Conservation (phyloP, 768 basidiomycete species). For the Mycena galericulata region DNA sequence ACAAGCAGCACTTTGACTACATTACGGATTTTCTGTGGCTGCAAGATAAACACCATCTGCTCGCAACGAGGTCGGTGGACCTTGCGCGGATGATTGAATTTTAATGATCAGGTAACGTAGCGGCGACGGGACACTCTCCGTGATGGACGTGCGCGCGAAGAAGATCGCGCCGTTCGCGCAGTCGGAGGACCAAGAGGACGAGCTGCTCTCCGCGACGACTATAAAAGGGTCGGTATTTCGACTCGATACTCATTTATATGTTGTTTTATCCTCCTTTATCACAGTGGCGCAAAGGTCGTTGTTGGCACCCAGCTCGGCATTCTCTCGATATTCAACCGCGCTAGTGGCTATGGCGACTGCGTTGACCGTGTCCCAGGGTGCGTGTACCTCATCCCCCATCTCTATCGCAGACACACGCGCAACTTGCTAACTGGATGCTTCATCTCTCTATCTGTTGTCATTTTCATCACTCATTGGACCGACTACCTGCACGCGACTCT, state of each 20-base stretch:
- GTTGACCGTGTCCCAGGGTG: slow-evolving; percentile 92
- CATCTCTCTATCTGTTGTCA: background rate
- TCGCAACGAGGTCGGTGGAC: slow-evolving; percentile 82
- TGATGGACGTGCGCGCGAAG: slow-evolving; percentile 90
- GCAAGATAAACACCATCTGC: slow-evolving; percentile 84
- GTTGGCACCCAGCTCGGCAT: slow-evolving; percentile 94
- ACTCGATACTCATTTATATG: slow-evolving; percentile 22
- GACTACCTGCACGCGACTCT: too few relatives aligned
- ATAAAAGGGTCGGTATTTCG: slow-evolving; percentile 76
- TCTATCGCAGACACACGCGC: background rate
- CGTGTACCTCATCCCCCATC: slow-evolving; percentile 40
- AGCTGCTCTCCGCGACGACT: slow-evolving; percentile 85
- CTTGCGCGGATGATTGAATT: background rate
- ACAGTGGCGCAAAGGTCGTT: slow-evolving; percentile 81
- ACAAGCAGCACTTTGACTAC: slow-evolving; percentile 93
- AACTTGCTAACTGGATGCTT: too few relatives aligned
- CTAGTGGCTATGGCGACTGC: slow-evolving; percentile 91
- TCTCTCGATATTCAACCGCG: slow-evolving; percentile 89
- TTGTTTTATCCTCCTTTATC: slow-evolving; percentile 15
- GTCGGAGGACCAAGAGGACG: slow-evolving; percentile 97
- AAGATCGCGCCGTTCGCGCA: slow-evolving; percentile 82
- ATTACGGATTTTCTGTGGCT: slow-evolving; percentile 93
- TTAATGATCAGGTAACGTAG: slow-evolving; percentile 55
- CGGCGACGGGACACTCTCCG: slow-evolving; percentile 93
- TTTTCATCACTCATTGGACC: background rate